Conservation (phyloP, 2,329 filamentous ascomycete genomes). For the Alternaria ventricosa region DNA sequence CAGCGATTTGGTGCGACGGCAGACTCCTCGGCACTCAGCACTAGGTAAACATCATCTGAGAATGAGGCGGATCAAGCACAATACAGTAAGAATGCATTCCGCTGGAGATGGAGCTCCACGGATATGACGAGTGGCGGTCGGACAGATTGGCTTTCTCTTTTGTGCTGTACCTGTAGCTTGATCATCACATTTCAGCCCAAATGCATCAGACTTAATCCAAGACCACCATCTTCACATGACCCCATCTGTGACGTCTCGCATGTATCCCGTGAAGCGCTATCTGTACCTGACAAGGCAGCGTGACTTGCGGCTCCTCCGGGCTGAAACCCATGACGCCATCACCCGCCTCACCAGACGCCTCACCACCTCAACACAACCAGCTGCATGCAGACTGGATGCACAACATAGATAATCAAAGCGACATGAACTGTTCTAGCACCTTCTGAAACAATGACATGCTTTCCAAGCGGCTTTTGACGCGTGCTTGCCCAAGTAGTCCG, state of each 20-base stretch:
- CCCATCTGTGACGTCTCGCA: constrained; percentile 1
- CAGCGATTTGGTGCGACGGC: constrained; percentile 9
- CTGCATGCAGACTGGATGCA: neutral
- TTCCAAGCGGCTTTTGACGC: neutral
- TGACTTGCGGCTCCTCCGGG: constrained; percentile 42
- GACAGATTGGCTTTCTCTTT: constrained; percentile 16
- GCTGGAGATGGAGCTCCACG: neutral
- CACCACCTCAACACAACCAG: neutral
- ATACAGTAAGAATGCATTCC: neutral
- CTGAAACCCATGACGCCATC: constrained; percentile 45
- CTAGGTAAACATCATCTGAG: constrained; percentile 11
- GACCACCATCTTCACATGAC: neutral
- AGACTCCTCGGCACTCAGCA: constrained; percentile 7
- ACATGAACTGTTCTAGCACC: neutral
- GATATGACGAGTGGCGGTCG: neutral
- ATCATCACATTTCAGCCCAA: constrained; percentile 25
- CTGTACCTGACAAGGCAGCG: constrained; percentile 30
- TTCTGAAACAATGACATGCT: neutral
- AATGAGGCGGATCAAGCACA: constrained; percentile 5
- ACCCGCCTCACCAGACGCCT: constrained; percentile 22
- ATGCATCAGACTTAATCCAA: constrained; percentile 26
- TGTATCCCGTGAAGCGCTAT: constrained; percentile 16
- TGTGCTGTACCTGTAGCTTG: constrained; percentile 30
- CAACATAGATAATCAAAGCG: neutral
- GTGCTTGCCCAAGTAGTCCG: neutral